Base-by-base conservation (phyloP, 1,284 basidiomycete genomes). In the Cerrena zonata region DNA sequence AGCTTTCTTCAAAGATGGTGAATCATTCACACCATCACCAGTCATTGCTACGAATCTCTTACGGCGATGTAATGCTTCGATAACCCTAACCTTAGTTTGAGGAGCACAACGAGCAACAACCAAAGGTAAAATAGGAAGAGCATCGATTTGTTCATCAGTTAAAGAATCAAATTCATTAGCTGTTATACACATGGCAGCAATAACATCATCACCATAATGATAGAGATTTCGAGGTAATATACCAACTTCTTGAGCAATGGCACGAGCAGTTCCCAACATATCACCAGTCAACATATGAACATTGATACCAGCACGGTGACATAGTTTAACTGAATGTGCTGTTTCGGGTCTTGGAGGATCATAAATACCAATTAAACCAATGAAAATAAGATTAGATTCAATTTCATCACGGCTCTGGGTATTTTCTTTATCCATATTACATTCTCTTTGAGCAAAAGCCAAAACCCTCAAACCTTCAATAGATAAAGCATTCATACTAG, bases 11-110 rank as follows among this genome's bases (percentile, higher is more conserved):
- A 87, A 51, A 58, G 68, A 51, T 47, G 79, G 78, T 0, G 77
- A 74, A 59, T 82, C 80, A 56, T 82, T 82, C 30, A 80, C 78
- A 47, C 79, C 80, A 53, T 82, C 80, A 24, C 80, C 82, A 15
- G 73, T 80, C 22, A 83, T 70, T 69, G 22, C 70, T 56, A 21
- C 75, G 65, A 36, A 64, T 63, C 72, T 55, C 76, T 72, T 54
- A 76, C 76, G 53, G 81, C 79, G 53, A 80, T 84, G 22, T 69
- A 67, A 53, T 81, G 72, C 61, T 82, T 85, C 62, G 73, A 60
- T 77, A 77, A 55, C 74, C 66, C 50, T 51, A 5, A 67, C 65
- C 61, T 77, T 77, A 50, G 73, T 75, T 58, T 75, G 68, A 0
- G 74, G 72, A 0, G 73, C 75, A 59, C 79, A 82, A 22, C 80